A percentile compares a stretch with the other conserved stretches of the same genome.
phyloP scores from a whole-genome alignment of 805 yeast species.

The Lipomyces yamadae region DNA sequence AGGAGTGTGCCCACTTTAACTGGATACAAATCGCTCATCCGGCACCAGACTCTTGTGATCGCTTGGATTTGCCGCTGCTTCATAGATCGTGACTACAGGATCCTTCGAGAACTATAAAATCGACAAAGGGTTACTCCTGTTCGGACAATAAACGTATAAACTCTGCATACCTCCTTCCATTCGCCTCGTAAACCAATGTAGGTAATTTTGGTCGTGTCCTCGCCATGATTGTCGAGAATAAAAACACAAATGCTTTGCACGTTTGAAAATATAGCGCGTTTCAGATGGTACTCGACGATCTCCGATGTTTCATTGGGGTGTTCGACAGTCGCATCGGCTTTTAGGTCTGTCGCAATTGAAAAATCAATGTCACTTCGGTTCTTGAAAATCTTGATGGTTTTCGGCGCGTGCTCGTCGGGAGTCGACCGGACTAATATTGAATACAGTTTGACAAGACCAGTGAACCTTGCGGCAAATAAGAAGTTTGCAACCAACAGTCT shows the following conservation, averaged over 20 bases:
- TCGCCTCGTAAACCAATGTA: conserved; percentile 79
- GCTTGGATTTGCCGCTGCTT: conserved; percentile 89
- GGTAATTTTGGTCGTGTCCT: conserved; percentile 60
- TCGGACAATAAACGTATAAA: not conserved
- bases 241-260: conserved; percentile 70
- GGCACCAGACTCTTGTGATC: conserved; percentile 65
- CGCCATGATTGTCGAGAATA: conserved; percentile 67
- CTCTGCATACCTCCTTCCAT: conserved; percentile 37
- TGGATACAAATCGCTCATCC: conserved; percentile 25
- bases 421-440: conserved; percentile 73
- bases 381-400: conserved; percentile 69
- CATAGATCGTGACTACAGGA: conserved; percentile 80
- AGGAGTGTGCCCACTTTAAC: not conserved
- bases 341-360: conserved; percentile 56
- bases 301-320: conserved; percentile 64
- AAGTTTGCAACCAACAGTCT: not conserved
- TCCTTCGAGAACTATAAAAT: conserved; percentile 53
- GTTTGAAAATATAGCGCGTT: conserved; percentile 74
- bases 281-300: conserved; percentile 81
- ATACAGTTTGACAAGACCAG: conserved; percentile 72
- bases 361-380: conserved; percentile 76
- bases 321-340: conserved; percentile 53
- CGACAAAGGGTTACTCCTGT: not conserved
- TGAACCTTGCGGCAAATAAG: conserved; percentile 50
- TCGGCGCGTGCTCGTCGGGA: conserved; percentile 67